These are phyloP conservation scores for Pseudopyrenochaeta lycopersici DNA, from an alignment of 2,329 filamentous ascomycete species.

Conservation along the genomic window DNA sequence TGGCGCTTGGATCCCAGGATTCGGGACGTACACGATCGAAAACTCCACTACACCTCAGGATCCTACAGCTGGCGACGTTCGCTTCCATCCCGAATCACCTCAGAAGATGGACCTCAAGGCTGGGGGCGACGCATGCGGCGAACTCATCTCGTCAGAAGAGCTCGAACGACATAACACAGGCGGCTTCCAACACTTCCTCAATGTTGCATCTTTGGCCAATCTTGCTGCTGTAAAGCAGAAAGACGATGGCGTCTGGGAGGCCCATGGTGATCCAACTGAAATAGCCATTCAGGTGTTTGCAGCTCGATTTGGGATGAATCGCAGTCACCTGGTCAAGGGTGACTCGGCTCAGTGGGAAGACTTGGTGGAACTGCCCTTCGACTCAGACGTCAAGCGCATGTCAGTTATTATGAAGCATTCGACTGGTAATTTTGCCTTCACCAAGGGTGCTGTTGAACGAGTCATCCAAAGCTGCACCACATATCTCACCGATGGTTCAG, in stretches of 20 bases:
- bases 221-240: slow-evolving; percentile 60
- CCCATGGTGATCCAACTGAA: slow-evolving; percentile 63
- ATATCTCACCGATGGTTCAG: slow-evolving; percentile 56
- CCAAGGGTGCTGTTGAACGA: no score
- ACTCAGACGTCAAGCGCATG: slow-evolving; percentile 78
- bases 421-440: no score
- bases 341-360: slow-evolving; percentile 41
- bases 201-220: no score
- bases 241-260: slow-evolving; percentile 51
- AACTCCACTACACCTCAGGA: slow-evolving; percentile 45
- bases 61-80: slow-evolving; percentile 43
- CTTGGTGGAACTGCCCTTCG: slow-evolving; percentile 75
- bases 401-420: no score
- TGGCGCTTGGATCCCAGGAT: slow-evolving; percentile 49
- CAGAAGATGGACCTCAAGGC: slow-evolving; percentile 37
- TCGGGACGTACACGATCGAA: slow-evolving; percentile 49
- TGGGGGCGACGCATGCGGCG: slow-evolving; percentile 20
- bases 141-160: slow-evolving; percentile 26
- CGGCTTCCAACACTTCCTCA: slow-evolving; percentile 44
- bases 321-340: slow-evolving; percentile 58
- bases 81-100: slow-evolving; percentile 34
- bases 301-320: slow-evolving; percentile 71
- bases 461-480: slow-evolving; percentile 70
- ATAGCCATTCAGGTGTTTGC: slow-evolving; percentile 80
- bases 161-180: slow-evolving; percentile 28